Evolutionary conservation across 169 alveolate species (phyloP).

Genomic region (Eimeria praecox): DNA sequence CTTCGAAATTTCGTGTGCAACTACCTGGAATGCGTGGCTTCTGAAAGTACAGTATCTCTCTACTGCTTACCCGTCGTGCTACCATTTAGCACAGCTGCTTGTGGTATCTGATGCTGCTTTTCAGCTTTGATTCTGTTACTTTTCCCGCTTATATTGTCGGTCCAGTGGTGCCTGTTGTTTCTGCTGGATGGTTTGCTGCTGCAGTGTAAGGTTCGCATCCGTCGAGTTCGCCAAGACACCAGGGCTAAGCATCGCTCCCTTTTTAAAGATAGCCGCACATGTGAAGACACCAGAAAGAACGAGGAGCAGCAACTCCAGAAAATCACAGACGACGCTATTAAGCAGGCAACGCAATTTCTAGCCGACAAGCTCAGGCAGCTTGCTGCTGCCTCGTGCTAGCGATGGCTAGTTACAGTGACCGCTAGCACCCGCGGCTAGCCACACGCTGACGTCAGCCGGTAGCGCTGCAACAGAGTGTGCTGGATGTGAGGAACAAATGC

Average conservation of each 20-base stretch:
- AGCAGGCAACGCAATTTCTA: slow-evolving; percentile 21
- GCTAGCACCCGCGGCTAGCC: slow-evolving; percentile 11
- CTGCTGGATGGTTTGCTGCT: slow-evolving; percentile 6
- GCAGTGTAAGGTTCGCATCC: slow-evolving; percentile 65
- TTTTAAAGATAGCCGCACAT: neutral
- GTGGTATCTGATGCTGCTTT: neutral
- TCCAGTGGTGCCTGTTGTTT: neutral
- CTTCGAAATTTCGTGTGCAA: neutral
- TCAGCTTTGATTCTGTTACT: neutral
- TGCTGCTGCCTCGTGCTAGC: slow-evolving; percentile 35
- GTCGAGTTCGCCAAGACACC: slow-evolving; percentile 65
- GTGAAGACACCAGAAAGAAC: slow-evolving; percentile 20
- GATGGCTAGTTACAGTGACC: neutral
- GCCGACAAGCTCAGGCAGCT: slow-evolving; percentile 63
- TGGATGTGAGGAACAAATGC: neutral
- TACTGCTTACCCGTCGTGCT: neutral
- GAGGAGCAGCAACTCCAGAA: slow-evolving; percentile 65
- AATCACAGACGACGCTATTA: slow-evolving; percentile 44
- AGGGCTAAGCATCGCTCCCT: slow-evolving; percentile 18
- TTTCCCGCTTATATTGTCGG: neutral
- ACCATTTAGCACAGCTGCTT: neutral
- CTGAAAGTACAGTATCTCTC: neutral
- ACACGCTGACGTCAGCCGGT: neutral
- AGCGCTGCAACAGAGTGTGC: neutral
- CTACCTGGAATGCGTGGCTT: neutral